phyloP scores from a whole-genome alignment of 208 protist genomes.

The Trypanosoma mega region DNA sequence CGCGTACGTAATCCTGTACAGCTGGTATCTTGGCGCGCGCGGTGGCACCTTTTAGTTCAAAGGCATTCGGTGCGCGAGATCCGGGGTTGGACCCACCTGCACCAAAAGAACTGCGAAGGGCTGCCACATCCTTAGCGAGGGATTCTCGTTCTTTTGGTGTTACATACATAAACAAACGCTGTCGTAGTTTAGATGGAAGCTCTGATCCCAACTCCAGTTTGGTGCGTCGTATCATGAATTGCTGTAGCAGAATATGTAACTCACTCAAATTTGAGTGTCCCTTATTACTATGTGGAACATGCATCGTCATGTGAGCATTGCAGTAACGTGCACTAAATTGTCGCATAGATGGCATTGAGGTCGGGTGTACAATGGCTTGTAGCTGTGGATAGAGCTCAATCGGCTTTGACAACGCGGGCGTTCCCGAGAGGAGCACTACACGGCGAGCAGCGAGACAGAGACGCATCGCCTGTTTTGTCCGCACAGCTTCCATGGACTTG shows the following conservation, averaged over 20 bases:
- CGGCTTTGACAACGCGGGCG: conserved; percentile 91
- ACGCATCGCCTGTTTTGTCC: conserved; percentile 77
- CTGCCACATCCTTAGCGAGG: conserved; percentile 71
- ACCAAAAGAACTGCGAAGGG: conserved; percentile 46
- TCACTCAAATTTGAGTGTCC: conserved; percentile 89
- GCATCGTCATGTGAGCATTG: conserved; percentile 41
- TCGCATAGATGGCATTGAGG: conserved; percentile 46
- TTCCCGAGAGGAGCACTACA: conserved; percentile 93
- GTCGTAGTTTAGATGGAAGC: conserved; percentile 87
- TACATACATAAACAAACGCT: conserved; percentile 85
- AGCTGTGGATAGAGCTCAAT: conserved; percentile 96
- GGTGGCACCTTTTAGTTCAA: conserved; percentile 86
- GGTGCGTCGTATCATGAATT: conserved; percentile 93
- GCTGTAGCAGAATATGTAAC: conserved; percentile 86
- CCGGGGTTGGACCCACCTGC: neutral
- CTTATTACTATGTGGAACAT: conserved; percentile 10
- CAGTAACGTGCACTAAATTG: conserved; percentile 95
- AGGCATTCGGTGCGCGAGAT: conserved; percentile 47
- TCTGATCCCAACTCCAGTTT: conserved; percentile 90
- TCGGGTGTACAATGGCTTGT: conserved; percentile 63
- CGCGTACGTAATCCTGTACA: conserved; percentile 87
- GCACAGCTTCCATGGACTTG: conserved; percentile 84
- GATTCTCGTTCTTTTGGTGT: conserved; percentile 82
- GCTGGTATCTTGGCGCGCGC: conserved; percentile 85
- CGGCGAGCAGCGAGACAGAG: conserved; percentile 70